Base-by-base conservation (phyloP, 768 basidiomycete genomes). In the Glaciozyma martinii region DNA sequence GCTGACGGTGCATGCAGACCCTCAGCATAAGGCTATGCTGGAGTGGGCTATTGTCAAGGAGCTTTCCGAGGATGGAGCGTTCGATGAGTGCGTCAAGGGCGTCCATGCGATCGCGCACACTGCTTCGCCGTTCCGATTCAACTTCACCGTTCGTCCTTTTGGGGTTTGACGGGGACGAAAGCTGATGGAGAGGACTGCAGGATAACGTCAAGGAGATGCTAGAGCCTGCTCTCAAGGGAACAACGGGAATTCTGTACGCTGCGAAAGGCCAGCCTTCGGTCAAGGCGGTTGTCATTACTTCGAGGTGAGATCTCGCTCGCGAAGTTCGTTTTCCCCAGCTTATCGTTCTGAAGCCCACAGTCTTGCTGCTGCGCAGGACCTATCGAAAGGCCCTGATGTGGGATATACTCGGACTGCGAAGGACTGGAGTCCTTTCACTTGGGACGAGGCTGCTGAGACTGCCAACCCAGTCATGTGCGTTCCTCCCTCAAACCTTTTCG, bases 91-190 rank as follows among this genome's bases (percentile, higher is more conserved):
- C 25, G 7, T 59, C 27, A 37, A 65, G 44, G 60, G 57, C 15
- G 63, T 62, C 6, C 63, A 60, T 4, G 50, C 58, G 15, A 54
- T 68, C 9, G 60, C 59, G 3, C 67, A 68, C 44, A 59, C 58
- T 0, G 61, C 57, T 1, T 47, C 52, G 5, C 61, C 61, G 4
- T 59, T 59, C 32, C 27, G 33, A 16, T 60, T 46, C 29, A 13
- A 21, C 10, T 53, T 53, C 50, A 54, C 32, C 52, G 63, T 43
- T 18, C n/a, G 55, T 40, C 15, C 12, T n/a, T 6, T n/a, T 23
- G 33, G 9, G 2, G 19, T 19, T 3, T 19, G 19, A 29, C 3
- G 18, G 1, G 3, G 25, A 5, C 6, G 30, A 4, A 33, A 42
- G 55, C 37, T 56, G 8, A 27, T n/a, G n/a, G 6, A 3, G 55